A percentile compares a stretch with the other conserved stretches of the same genome.
Conservation (phyloP, 352 stramenopile species). For the Thalassiosira hispida region DNA sequence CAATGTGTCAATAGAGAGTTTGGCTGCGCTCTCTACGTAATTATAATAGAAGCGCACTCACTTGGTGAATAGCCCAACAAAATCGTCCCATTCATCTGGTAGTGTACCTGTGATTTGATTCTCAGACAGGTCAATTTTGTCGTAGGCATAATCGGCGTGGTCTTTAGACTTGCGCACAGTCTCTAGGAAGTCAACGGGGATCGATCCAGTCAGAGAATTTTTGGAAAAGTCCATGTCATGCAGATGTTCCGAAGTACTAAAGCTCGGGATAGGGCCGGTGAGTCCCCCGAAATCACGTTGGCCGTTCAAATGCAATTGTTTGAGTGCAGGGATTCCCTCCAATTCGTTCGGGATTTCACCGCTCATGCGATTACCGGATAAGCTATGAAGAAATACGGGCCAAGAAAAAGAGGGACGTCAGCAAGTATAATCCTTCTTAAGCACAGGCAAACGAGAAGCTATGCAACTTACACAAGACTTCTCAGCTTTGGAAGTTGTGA, state of each 20-base stretch:
- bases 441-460: background rate
- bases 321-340: conserved; percentile 49
- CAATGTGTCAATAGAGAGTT: conserved; percentile 2
- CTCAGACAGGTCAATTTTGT: conserved; percentile 54
- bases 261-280: conserved; percentile 55
- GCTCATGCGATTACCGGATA: conserved; percentile 54
- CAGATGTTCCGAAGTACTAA: conserved; percentile 47
- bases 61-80: conserved; percentile 57
- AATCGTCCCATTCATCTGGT: conserved; percentile 55
- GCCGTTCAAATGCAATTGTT: conserved; percentile 46
- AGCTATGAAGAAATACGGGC: conserved; percentile 12
- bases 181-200: conserved; percentile 53
- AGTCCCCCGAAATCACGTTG: conserved; percentile 69
- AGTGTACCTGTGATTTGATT: conserved; percentile 63
- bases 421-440: too few species aligned
- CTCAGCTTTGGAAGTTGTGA: conserved; percentile 39
- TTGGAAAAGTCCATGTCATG: conserved; percentile 53
- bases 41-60: too few species aligned
- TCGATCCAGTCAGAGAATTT: conserved; percentile 59
- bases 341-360: conserved; percentile 57
- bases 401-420: background rate
- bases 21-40: too few species aligned
- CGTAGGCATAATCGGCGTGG: conserved; percentile 56
- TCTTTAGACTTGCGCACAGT: conserved; percentile 40
- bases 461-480: conserved; percentile 38